Evolutionary conservation across 2,329 filamentous ascomycete species (phyloP).

Genomic region (Lachnum nothofagi): DNA sequence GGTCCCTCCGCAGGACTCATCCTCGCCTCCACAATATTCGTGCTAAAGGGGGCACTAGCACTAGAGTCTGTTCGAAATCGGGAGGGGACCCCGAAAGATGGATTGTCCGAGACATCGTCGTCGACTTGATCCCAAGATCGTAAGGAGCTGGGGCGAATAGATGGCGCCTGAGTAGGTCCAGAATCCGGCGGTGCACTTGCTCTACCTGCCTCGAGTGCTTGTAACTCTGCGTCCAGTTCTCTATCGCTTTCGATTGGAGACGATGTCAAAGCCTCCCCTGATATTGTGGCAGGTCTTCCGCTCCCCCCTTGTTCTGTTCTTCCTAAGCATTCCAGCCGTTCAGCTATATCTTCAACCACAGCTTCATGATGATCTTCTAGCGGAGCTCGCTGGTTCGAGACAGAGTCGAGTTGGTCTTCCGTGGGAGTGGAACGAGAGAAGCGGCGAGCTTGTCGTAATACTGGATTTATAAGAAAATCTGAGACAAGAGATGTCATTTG

Average conservation of each 20-base stretch:
- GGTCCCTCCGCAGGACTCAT: slow-evolving; percentile 24
- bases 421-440: slow-evolving; percentile 45
- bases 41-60: slow-evolving; percentile 13
- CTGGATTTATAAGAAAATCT: slow-evolving; percentile 61
- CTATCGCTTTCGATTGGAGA: slow-evolving; percentile 26
- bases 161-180: slow-evolving; percentile 6
- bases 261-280: slow-evolving; percentile 18
- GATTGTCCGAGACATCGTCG: slow-evolving; percentile 27
- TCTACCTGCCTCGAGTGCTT: slow-evolving; percentile 12
- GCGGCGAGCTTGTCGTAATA: slow-evolving; percentile 60
- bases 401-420: slow-evolving; percentile 34
- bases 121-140: slow-evolving; percentile 19
- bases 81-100: slow-evolving; percentile 22
- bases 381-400: slow-evolving; percentile 18
- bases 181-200: slow-evolving; percentile 8
- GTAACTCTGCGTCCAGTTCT: slow-evolving; percentile 23
- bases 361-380: slow-evolving; percentile 18
- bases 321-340: slow-evolving; percentile 16
- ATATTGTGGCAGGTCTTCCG: slow-evolving; percentile 7
- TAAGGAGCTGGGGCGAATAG: slow-evolving; percentile 18
- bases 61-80: slow-evolving; percentile 24
- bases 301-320: background rate
- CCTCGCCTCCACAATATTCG: slow-evolving; percentile 8
- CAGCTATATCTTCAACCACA: slow-evolving; percentile 25
- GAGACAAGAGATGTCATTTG: slow-evolving; percentile 60